Evolutionary conservation across 148 eudicot genomes (phyloP).

Genomic region (Heliosperma pusillum): DNA sequence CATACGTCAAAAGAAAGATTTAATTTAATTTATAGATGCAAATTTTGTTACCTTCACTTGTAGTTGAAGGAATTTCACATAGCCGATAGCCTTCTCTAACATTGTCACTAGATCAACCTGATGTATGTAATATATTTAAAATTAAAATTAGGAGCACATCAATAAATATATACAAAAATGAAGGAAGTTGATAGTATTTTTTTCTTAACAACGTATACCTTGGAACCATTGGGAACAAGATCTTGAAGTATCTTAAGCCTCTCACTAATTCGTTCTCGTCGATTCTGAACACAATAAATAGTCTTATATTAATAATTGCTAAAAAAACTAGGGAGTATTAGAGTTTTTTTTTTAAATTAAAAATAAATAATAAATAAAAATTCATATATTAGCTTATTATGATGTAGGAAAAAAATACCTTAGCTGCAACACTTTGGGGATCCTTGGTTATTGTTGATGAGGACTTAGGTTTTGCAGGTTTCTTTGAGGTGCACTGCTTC

Average conservation of each 20-base stretch:
- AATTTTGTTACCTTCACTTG: conserved; percentile 73
- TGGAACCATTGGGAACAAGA: conserved; percentile 94
- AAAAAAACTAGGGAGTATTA: not conserved
- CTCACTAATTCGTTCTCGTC: conserved; percentile 90
- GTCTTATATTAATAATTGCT: not conserved
- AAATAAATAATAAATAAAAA: conserved; percentile 3
- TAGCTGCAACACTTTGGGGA: conserved; percentile 96
- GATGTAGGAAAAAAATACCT: conserved; percentile 37
- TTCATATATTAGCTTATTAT: not conserved
- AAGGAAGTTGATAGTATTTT: not conserved
- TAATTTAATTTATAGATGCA: not conserved
- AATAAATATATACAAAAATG: not conserved
- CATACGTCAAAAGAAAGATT: not conserved
- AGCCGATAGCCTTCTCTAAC: conserved; percentile 92
- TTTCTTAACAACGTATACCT: conserved; percentile 38
- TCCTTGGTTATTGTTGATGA: conserved; percentile 53
- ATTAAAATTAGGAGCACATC: not conserved
- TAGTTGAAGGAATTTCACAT: conserved; percentile 90
- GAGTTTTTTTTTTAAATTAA: not conserved
- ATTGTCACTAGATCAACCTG: conserved; percentile 99
- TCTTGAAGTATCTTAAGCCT: conserved; percentile 86
- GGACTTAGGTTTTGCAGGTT: conserved; percentile 51
- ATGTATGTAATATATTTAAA: not conserved
- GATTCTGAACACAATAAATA: conserved; percentile 48
- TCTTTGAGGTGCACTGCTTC: conserved; percentile 71